Conservation (phyloP, 164 flowering plant genomes). For the Berberis vulgaris region DNA sequence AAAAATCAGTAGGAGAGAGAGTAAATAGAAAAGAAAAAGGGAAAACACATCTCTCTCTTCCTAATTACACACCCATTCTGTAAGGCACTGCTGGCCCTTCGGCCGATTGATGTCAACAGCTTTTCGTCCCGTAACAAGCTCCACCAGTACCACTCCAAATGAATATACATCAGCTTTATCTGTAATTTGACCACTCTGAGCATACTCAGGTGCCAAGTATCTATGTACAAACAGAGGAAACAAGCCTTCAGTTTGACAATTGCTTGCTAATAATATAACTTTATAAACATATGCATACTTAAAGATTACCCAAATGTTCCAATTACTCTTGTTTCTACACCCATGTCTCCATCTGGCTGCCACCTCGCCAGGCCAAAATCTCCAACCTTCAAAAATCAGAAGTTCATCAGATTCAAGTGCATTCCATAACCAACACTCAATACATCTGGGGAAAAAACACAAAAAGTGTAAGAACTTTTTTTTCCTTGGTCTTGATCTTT, state of each 20-base stretch:
- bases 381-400: slow-evolving; percentile 53
- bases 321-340: slow-evolving; percentile 75
- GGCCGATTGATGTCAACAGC: slow-evolving; percentile 83
- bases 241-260: background rate
- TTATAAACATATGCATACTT: background rate
- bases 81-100: slow-evolving; percentile 88
- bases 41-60: background rate
- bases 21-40: background rate
- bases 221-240: slow-evolving; percentile 19
- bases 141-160: slow-evolving; percentile 81
- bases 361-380: slow-evolving; percentile 96
- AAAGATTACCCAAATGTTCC: slow-evolving; percentile 85
- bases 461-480: too few species aligned
- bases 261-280: background rate
- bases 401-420: slow-evolving; percentile 3
- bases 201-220: slow-evolving; percentile 96
- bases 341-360: slow-evolving; percentile 84
- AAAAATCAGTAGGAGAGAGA: background rate
- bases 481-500: too few species aligned
- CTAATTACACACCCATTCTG: slow-evolving; percentile 68
- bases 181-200: slow-evolving; percentile 88
- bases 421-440: background rate
- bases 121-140: slow-evolving; percentile 85
- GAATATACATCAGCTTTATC: slow-evolving; percentile 95
- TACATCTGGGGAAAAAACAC: too few species aligned